Conservation (phyloP, 768 basidiomycete genomes). For the Gelatoporia subvermispora region DNA sequence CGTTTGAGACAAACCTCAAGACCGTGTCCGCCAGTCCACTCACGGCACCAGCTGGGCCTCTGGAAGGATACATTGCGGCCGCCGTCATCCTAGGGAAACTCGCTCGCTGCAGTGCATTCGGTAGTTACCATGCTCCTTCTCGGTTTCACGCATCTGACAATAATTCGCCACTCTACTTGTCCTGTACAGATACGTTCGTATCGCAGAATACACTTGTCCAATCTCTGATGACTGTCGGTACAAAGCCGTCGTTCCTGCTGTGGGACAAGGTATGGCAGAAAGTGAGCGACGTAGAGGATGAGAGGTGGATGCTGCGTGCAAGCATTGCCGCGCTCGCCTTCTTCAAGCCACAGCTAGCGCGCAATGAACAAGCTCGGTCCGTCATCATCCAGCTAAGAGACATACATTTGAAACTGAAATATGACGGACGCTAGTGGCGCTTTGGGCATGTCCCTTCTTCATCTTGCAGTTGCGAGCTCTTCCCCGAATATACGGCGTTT, state of each 20-base stretch:
- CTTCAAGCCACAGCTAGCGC: slow-evolving; percentile 46
- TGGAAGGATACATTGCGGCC: slow-evolving; percentile 80
- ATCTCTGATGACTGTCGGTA: slow-evolving; percentile 39
- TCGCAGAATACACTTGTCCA: slow-evolving; percentile 44
- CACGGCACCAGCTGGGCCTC: slow-evolving; percentile 55
- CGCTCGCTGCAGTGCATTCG: slow-evolving; percentile 43
- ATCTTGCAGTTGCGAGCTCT: slow-evolving; percentile 60
- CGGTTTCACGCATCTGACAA: not conserved
- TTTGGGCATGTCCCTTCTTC: slow-evolving; percentile 62
- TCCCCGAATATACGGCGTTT: slow-evolving; percentile 49
- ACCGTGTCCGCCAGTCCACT: slow-evolving; percentile 56
- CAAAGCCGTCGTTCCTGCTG: slow-evolving; percentile 81
- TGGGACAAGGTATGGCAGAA: slow-evolving; percentile 88
- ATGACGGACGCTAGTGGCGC: slow-evolving; percentile 39
- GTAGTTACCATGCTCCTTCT: slow-evolving; percentile 34
- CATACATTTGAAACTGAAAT: not conserved
- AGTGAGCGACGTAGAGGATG: slow-evolving; percentile 53
- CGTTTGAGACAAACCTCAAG: slow-evolving; percentile 71
- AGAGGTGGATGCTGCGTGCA: slow-evolving; percentile 73
- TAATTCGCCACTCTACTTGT: not conserved
- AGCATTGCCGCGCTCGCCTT: slow-evolving; percentile 43
- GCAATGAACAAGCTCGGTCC: slow-evolving; percentile 54
- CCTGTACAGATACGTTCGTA: slow-evolving; percentile 40
- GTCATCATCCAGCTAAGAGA: slow-evolving; percentile 12
- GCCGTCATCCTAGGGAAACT: slow-evolving; percentile 65